A percentile compares a stretch with the other conserved stretches of the same genome.
Evolutionary conservation across 306 rosid genomes (phyloP).

Genomic region (Begonia masoniana): DNA sequence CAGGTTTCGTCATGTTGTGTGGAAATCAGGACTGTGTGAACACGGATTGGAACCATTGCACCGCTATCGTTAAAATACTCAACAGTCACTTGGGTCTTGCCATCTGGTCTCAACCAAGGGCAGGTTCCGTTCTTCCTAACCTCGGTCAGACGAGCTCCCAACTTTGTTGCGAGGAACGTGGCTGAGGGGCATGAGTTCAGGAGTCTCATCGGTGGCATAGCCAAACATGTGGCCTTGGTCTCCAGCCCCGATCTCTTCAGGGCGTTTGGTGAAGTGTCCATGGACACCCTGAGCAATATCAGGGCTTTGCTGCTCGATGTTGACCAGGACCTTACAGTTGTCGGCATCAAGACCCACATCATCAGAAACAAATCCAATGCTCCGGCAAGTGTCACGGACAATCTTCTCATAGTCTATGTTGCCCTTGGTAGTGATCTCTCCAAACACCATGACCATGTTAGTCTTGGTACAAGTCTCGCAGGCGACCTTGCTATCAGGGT

Average conservation of each 20-base stretch:
- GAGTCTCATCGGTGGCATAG: constrained; percentile 98
- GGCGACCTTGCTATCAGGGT: constrained; percentile 99
- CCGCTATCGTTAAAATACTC: constrained; percentile 86
- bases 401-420: constrained; percentile 90
- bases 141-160: constrained; percentile 88
- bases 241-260: constrained; percentile 99
- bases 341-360: constrained; percentile 99
- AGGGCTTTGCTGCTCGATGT: constrained; percentile 99
- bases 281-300: constrained; percentile 99
- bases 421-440: constrained; percentile 99
- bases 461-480: constrained; percentile 99
- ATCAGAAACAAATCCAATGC: constrained; percentile 75
- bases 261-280: constrained; percentile 98
- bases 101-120: constrained; percentile 95
- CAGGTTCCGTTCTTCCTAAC: constrained; percentile 96
- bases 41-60: constrained; percentile 93
- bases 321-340: constrained; percentile 95
- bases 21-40: constrained; percentile 97
- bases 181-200: constrained; percentile 85
- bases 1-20: constrained; percentile 99
- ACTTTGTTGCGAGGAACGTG: constrained; percentile 96
- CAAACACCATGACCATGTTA: constrained; percentile 98
- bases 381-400: constrained; percentile 88
- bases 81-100: constrained; percentile 95
- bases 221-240: constrained; percentile 99